Conservation (phyloP, 2,329 filamentous ascomycete genomes). For the Blumeria graminis region DNA sequence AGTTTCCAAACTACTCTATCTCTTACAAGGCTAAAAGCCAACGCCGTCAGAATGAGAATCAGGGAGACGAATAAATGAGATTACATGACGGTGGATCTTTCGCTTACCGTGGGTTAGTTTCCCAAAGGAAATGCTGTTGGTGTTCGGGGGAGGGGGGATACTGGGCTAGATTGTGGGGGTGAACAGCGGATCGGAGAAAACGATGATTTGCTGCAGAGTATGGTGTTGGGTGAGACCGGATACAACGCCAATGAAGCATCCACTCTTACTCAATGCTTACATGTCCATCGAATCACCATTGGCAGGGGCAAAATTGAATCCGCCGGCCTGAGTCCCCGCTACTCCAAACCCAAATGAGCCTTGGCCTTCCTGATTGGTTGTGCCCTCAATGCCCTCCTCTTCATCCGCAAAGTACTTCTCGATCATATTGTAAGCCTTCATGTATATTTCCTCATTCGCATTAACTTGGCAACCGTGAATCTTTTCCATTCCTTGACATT, state of each 20-base stretch:
- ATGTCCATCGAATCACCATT: constrained; percentile 52
- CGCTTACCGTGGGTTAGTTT: constrained; percentile 16
- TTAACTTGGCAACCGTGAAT: constrained; percentile 99
- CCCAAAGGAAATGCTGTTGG: constrained; percentile 7
- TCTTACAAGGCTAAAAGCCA: background rate
- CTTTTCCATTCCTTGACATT: constrained; percentile 98
- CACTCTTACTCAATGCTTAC: constrained; percentile 20
- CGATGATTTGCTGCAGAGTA: background rate
- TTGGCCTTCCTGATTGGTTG: constrained; percentile 36
- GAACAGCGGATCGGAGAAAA: background rate
- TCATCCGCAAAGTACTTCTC: constrained; percentile 99
- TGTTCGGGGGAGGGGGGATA: constrained; percentile 2
- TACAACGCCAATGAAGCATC: background rate
- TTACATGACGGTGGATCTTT: constrained; percentile 18
- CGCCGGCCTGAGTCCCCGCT: constrained; percentile 42
- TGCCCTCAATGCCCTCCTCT: constrained; percentile 50
- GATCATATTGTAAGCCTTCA: constrained; percentile 99
- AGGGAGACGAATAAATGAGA: constrained; percentile 10
- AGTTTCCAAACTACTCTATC: too few relatives aligned
- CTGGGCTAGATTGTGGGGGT: background rate
- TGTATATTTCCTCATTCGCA: constrained; percentile 99
- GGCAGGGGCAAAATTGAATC: constrained; percentile 85
- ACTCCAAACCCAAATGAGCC: constrained; percentile 63
- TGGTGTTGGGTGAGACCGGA: background rate
- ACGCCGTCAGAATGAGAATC: background rate